Evolutionary conservation across 129 eudicot species (phyloP), one percentile per base, ranked within the genome.

Genomic region (Tagetes erecta): DNA sequence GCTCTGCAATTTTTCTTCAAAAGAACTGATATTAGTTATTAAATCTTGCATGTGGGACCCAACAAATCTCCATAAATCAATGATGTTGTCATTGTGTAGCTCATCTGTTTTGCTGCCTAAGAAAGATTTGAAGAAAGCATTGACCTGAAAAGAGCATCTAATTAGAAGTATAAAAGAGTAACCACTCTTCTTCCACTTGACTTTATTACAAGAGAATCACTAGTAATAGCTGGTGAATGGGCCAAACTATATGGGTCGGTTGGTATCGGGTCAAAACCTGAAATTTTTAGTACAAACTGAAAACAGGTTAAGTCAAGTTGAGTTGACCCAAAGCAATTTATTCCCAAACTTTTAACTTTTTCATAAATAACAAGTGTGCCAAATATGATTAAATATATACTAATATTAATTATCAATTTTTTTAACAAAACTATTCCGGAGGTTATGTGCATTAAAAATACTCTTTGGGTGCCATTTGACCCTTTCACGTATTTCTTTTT

Each of bases 41-140:
- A 80, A 67, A 64, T 79, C 85, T 86, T 78, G 85, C 83, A 89
- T 59, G 68, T 79, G 82, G 73, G 14, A 41, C 75, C 66, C 78
- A 67, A 84, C 30, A 64, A 73, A 81, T 63, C 67, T 70, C 86
- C 73, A 68, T 56, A 78, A 75, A 77, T 80, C 88, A 51, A n/a
- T 33, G 36, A 76, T 74, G 40, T 66, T 46, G 12, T 85, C 85
- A 44, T 56, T 64, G 52, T 67, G 53, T 27, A 60, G 84, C 50
- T 84, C 83, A 69, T 77, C 83, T 20, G 67, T 66, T 71, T 68
- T 76, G 74, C 47, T 73, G 68, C 68, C 82, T 33, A 64, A 57
- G 62, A 74, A 60, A 14, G 68, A 67, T 44, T 59, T 65, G 10
- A 57, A 51, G 45, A 13, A 64, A 64, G 7, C 42, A 0, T 72